Evolutionary conservation across 2,329 filamentous ascomycete genomes (phyloP).

Genomic region (Scytalidium sp.): DNA sequence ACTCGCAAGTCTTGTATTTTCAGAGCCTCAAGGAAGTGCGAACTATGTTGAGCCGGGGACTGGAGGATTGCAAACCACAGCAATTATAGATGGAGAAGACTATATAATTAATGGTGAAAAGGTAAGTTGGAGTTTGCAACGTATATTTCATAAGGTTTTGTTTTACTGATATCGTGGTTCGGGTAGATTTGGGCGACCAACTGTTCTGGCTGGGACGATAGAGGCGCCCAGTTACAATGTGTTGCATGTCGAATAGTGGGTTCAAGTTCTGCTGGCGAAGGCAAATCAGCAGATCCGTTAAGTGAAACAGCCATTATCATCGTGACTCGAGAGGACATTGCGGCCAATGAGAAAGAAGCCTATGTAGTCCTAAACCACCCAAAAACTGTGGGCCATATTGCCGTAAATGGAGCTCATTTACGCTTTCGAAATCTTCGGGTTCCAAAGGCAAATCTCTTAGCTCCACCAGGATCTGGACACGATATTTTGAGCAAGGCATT

Average conservation of each 20-base stretch:
- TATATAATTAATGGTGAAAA: slow-evolving; percentile 54
- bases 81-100: slow-evolving; percentile 42
- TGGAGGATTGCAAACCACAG: slow-evolving; percentile 45
- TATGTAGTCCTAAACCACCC: slow-evolving; percentile 45
- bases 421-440: slow-evolving; percentile 33
- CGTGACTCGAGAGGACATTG: slow-evolving; percentile 45
- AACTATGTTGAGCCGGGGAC: slow-evolving; percentile 50
- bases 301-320: slow-evolving; percentile 36
- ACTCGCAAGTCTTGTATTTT: slow-evolving; percentile 48
- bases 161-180: background rate
- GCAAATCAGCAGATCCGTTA: slow-evolving; percentile 8
- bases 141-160: background rate
- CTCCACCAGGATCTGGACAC: slow-evolving; percentile 38
- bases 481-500: slow-evolving; percentile 21
- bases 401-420: slow-evolving; percentile 46
- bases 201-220: slow-evolving; percentile 48
- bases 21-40: slow-evolving; percentile 47
- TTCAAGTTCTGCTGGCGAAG: slow-evolving; percentile 21
- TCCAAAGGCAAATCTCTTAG: slow-evolving; percentile 37
- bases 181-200: slow-evolving; percentile 53
- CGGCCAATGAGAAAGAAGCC: slow-evolving; percentile 36
- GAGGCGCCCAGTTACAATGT: slow-evolving; percentile 49
- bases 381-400: slow-evolving; percentile 42
- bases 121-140: slow-evolving; percentile 21
- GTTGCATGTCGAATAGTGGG: slow-evolving; percentile 41